These are phyloP conservation scores for Globisporangium nunn DNA, from an alignment of 352 stramenopile species.

Conservation along the genomic window DNA sequence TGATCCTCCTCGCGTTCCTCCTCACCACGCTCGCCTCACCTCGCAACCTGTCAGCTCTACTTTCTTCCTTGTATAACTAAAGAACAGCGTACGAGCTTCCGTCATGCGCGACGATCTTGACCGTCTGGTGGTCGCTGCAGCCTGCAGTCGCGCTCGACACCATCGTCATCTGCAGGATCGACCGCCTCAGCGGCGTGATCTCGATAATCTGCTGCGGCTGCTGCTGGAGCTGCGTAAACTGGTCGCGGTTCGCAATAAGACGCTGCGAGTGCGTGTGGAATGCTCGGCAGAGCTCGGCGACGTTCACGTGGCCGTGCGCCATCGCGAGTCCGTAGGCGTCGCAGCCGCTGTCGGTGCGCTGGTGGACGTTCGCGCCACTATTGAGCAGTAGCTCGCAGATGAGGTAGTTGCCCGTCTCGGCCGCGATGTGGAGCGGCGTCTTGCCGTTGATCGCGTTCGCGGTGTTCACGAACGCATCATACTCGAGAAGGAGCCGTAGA, in stretches of 20 bases:
- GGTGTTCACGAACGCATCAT: conserved; percentile 42
- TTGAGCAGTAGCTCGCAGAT: conserved; percentile 43
- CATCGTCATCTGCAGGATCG: conserved; percentile 11
- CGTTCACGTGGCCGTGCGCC: conserved; percentile 8
- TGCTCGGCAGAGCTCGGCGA: conserved; percentile 14
- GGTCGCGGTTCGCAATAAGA: conserved; percentile 4
- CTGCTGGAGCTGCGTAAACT: conserved; percentile 1
- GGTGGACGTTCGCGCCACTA: conserved; percentile 14
- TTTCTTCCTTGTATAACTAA: neutral
- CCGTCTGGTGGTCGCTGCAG: conserved; percentile 7
- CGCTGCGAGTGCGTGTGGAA: conserved; percentile 11
- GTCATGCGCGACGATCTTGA: conserved; percentile 13
- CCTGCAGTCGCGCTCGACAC: conserved; percentile 11
- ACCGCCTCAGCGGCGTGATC: conserved; percentile 6
- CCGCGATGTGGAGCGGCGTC: conserved; percentile 51
- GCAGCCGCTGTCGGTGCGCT: conserved; percentile 8
- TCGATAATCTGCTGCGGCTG: conserved; percentile 5
- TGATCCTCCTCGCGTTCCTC: no score
- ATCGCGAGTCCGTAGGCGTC: conserved; percentile 12
- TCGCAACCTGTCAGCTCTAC: neutral
- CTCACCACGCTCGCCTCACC: neutral
- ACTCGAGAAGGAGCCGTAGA: conserved; percentile 33
- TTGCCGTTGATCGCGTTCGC: conserved; percentile 40
- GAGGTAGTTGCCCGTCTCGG: conserved; percentile 34
- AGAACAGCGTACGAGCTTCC: conserved; percentile 14